Conservation (phyloP, 345 rosid genomes). For the Lagerstroemia speciosa region DNA sequence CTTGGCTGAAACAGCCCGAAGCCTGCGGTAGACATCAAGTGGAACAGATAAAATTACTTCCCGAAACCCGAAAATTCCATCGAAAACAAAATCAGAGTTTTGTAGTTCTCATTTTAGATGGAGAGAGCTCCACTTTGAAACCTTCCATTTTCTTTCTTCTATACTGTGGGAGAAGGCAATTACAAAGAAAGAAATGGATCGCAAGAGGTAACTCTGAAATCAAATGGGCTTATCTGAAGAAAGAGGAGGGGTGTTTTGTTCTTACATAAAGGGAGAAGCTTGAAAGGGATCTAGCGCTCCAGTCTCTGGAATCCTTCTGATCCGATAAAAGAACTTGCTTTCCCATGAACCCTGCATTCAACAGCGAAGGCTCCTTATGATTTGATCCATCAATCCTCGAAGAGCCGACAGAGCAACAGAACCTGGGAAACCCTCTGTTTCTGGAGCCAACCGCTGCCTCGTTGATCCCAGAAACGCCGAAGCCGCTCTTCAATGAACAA, state of each 20-base stretch:
- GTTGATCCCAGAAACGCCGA: slow-evolving; percentile 17
- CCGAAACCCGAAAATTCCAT: background rate
- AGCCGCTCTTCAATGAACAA: slow-evolving; percentile 16
- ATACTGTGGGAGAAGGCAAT: too few relatives aligned
- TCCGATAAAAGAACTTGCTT: slow-evolving; percentile 21
- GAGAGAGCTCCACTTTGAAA: too few relatives aligned
- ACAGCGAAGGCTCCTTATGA: slow-evolving; percentile 17
- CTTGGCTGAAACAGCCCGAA: slow-evolving; percentile 37
- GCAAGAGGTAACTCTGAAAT: too few relatives aligned
- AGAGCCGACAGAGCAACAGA: slow-evolving; percentile 18
- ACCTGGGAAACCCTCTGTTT: slow-evolving; percentile 11
- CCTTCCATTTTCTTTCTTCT: too few relatives aligned
- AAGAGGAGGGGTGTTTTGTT: too few relatives aligned
- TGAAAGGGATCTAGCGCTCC: slow-evolving; percentile 19
- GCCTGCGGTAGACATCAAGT: slow-evolving; percentile 22
- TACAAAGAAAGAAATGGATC: too few relatives aligned
- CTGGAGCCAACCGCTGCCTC: slow-evolving; percentile 15
- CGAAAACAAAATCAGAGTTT: too few relatives aligned
- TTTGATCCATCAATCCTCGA: slow-evolving; percentile 16
- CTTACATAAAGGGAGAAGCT: slow-evolving; percentile 32
- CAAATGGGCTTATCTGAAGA: too few relatives aligned
- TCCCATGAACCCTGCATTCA: slow-evolving; percentile 28
- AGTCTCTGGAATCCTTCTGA: slow-evolving; percentile 20
- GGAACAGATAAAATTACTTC: background rate
- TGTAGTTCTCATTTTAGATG: too few relatives aligned